phyloP scores from a whole-genome alignment of 2,329 filamentous ascomycete genomes.

The Botrytis sinoallii region DNA sequence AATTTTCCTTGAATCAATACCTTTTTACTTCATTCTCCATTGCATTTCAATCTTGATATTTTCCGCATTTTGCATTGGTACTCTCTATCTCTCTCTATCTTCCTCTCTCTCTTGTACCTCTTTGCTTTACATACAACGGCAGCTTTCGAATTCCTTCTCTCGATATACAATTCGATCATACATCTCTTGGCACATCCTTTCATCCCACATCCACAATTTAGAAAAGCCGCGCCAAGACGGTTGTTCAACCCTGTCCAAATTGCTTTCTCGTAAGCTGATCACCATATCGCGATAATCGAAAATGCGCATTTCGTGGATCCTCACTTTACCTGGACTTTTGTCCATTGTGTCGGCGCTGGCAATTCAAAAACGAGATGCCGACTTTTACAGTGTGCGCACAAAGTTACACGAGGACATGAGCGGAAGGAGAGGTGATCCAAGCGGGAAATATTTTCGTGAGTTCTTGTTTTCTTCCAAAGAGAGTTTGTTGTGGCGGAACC shows the following conservation, averaged over 20 bases:
- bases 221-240: constrained; percentile 16
- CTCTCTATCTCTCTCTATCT: background rate
- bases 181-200: constrained; percentile 8
- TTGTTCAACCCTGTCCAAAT: constrained; percentile 12
- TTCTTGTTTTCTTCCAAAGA: constrained; percentile 9
- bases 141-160: background rate
- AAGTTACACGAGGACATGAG: constrained; percentile 36
- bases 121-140: constrained; percentile 3
- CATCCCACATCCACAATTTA: background rate
- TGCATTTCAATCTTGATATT: background rate
- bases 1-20: background rate
- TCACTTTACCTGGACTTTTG: constrained; percentile 30
- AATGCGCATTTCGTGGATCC: constrained; percentile 34
- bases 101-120: background rate
- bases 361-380: constrained; percentile 35
- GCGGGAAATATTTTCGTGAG: constrained; percentile 42
- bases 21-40: background rate
- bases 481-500: background rate
- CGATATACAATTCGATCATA: background rate
- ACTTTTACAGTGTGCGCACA: constrained; percentile 35
- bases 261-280: constrained; percentile 1
- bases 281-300: constrained; percentile 17
- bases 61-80: background rate
- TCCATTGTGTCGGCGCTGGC: constrained; percentile 30
- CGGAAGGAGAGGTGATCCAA: constrained; percentile 31